These are phyloP conservation scores for Rhazya stricta DNA, from an alignment of 257 asterid genomes.

Conservation along the genomic window DNA sequence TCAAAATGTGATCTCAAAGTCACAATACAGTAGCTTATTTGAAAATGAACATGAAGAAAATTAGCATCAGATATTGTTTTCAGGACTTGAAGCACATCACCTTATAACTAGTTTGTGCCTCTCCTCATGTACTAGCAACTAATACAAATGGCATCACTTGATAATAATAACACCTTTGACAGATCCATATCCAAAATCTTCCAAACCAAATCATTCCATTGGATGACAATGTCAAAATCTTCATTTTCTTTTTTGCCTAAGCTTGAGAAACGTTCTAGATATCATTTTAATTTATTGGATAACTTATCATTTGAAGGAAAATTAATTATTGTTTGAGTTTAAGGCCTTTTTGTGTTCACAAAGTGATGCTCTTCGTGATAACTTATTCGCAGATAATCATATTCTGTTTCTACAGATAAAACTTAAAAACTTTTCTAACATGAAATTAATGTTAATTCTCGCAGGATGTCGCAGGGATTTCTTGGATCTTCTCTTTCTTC, in stretches of 20 bases:
- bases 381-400: neutral
- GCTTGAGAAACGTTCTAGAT: neutral
- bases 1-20: no score
- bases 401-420: neutral
- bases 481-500: constrained; percentile 94
- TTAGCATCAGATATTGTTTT: neutral
- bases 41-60: neutral
- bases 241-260: neutral
- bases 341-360: neutral
- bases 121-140: neutral
- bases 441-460: constrained; percentile 8
- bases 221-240: neutral
- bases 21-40: neutral
- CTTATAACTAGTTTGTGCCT: neutral
- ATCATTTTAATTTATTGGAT: neutral
- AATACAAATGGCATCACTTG: neutral
- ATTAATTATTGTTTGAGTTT: neutral
- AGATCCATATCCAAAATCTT: neutral
- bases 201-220: neutral
- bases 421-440: neutral
- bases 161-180: neutral
- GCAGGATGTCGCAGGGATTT: constrained; percentile 98
- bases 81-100: neutral
- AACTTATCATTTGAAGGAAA: neutral
- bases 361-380: neutral